Evolutionary conservation across 2,329 filamentous ascomycete genomes (phyloP).

Genomic region (Aureobasidium leucospermi): DNA sequence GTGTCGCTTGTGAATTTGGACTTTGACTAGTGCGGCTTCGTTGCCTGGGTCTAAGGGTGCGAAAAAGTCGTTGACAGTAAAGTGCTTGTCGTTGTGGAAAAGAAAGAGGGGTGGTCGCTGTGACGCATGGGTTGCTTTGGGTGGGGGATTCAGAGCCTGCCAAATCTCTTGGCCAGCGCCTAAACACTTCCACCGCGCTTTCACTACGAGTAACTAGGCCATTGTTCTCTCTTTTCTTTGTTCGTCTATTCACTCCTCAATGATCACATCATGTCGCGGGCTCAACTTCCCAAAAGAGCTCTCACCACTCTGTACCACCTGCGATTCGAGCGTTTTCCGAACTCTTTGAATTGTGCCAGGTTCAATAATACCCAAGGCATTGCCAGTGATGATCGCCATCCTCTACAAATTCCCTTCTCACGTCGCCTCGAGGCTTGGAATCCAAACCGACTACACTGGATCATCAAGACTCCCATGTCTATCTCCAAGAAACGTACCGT

Average conservation of each 20-base stretch:
- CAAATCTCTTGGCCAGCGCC: slow-evolving; percentile 13
- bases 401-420: slow-evolving; percentile 27
- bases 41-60: slow-evolving; percentile 15
- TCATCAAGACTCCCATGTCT: slow-evolving; percentile 29
- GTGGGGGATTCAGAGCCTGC: slow-evolving; percentile 9
- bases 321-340: slow-evolving; percentile 19
- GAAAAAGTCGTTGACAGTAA: slow-evolving; percentile 5
- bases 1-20: slow-evolving; percentile 18
- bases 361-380: slow-evolving; percentile 20
- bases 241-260: neutral
- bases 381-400: slow-evolving; percentile 22
- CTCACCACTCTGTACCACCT: neutral
- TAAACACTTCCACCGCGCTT: neutral
- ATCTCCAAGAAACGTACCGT: slow-evolving; percentile 36
- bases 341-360: slow-evolving; percentile 23
- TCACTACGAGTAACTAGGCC: neutral
- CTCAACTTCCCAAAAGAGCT: neutral
- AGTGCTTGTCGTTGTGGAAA: neutral
- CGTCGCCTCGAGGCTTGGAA: slow-evolving; percentile 21
- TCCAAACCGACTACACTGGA: slow-evolving; percentile 42
- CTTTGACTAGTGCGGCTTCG: slow-evolving; percentile 18
- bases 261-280: neutral
- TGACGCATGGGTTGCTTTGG: slow-evolving; percentile 4
- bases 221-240: neutral
- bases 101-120: slow-evolving; percentile 7